These are phyloP conservation scores for Coemansia sp. DNA, from an alignment of 192 early-diverging fungal species.

Conservation along the genomic window DNA sequence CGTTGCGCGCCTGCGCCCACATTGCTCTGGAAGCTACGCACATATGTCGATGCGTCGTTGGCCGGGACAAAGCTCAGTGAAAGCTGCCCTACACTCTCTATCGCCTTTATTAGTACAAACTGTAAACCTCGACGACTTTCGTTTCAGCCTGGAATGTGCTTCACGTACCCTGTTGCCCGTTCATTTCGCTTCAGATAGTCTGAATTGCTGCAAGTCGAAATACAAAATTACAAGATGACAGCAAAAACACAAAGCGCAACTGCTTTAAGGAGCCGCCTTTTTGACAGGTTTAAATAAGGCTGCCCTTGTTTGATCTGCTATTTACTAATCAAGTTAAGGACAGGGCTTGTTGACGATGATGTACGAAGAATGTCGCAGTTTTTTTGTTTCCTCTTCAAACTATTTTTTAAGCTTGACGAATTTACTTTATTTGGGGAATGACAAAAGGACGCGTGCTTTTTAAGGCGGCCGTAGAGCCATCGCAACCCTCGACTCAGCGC, in stretches of 20 bases:
- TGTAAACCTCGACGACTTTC: not conserved
- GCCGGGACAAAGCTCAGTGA: conserved; percentile 39
- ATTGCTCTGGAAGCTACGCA: conserved; percentile 25
- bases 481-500: not conserved
- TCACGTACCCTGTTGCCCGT: not conserved
- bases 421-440: not conserved
- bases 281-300: too few relatives aligned
- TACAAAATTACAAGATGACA: not conserved
- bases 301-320: too few relatives aligned
- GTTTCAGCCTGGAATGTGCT: not conserved
- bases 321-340: too few relatives aligned
- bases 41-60: conserved; percentile 20
- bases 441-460: not conserved
- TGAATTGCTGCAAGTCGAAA: not conserved
- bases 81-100: conserved; percentile 16
- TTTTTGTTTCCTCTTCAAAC: too few relatives aligned
- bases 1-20: conserved; percentile 9
- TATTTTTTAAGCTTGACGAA: too few relatives aligned
- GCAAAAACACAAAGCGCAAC: conserved; percentile 1
- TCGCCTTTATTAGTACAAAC: too few relatives aligned
- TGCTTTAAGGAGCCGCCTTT: too few relatives aligned
- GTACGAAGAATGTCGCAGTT: too few relatives aligned
- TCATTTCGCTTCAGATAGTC: not conserved
- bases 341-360: too few relatives aligned
- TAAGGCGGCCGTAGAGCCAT: not conserved